Conservation (phyloP, 2,329 filamentous ascomycete species). For the Paraconiothyrium brasiliense region DNA sequence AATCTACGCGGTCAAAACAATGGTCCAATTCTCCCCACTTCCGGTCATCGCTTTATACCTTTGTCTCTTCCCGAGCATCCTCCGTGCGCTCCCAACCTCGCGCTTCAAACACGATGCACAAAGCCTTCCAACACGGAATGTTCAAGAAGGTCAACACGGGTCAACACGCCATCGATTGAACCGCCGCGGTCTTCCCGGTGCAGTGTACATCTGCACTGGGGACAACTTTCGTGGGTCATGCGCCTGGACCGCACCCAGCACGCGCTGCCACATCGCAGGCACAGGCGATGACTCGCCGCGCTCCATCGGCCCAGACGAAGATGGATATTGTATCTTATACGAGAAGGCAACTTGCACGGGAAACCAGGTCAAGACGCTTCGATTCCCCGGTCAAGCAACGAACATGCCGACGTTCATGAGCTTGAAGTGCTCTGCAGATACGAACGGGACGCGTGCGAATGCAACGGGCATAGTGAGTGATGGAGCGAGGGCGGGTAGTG, state of each 20-base stretch:
- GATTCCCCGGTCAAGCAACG: conserved; percentile 36
- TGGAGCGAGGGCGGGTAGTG: conserved; percentile 3
- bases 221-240: conserved; percentile 41
- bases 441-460: conserved; percentile 11
- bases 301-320: conserved; percentile 46
- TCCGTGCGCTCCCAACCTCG: conserved; percentile 15
- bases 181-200: conserved; percentile 46
- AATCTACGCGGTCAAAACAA: background rate
- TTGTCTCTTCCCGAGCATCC: background rate
- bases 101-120: conserved; percentile 12
- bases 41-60: conserved; percentile 17
- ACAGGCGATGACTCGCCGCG: conserved; percentile 27
- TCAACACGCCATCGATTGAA: conserved; percentile 18
- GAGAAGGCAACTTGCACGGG: conserved; percentile 33
- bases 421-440: conserved; percentile 35
- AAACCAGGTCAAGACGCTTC: conserved; percentile 26
- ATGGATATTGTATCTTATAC: conserved; percentile 40
- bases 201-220: conserved; percentile 44
- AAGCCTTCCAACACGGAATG: background rate
- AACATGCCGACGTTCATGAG: conserved; percentile 34
- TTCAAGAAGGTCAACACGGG: background rate
- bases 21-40: conserved; percentile 21
- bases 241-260: conserved; percentile 37
- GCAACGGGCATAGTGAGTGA: conserved; percentile 14
- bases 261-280: conserved; percentile 37